These are phyloP conservation scores for Platanthera guangdongensis DNA, from an alignment of 106 monocot genomes.

Conservation along the genomic window DNA sequence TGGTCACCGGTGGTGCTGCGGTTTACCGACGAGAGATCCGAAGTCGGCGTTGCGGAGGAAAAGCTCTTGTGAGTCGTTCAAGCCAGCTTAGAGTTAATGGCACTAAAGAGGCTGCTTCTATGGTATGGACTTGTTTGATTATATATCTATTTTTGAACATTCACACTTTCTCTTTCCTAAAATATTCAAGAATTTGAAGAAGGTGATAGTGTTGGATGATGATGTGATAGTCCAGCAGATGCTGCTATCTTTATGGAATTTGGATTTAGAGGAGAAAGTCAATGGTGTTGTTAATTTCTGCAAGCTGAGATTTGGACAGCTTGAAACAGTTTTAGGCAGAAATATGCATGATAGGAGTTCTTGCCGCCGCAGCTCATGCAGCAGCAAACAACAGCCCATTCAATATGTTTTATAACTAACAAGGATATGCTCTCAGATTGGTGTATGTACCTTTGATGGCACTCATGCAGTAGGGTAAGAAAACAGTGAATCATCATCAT, in stretches of 20 bases:
- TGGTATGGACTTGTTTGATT: conserved; percentile 47
- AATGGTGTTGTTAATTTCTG: conserved; percentile 35
- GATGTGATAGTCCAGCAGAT: conserved; percentile 49
- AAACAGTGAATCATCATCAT: no score
- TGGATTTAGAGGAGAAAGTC: conserved; percentile 39
- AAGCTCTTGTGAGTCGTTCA: no score
- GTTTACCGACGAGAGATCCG: no score
- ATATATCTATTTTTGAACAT: conserved; percentile 34
- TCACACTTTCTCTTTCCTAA: conserved; percentile 40
- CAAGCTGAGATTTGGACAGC: conserved; percentile 27
- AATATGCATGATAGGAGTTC: conserved; percentile 12
- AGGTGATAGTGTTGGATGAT: conserved; percentile 44
- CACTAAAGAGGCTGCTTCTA: conserved; percentile 41
- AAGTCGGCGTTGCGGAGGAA: no score
- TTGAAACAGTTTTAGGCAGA: conserved; percentile 28
- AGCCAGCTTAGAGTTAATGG: no score
- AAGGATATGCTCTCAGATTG: conserved; percentile 57
- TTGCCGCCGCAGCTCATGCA: conserved; percentile 5
- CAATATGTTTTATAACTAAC: conserved; percentile 21
- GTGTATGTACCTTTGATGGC: conserved; percentile 62
- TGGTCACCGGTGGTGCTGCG: no score
- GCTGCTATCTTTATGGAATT: conserved; percentile 35
- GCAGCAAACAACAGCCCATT: no score
- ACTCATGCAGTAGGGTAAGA: conserved; percentile 47
- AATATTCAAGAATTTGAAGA: conserved; percentile 45